Evolutionary conservation across 306 rosid species (phyloP).

Genomic region (Herpetospermum pedunculosum): DNA sequence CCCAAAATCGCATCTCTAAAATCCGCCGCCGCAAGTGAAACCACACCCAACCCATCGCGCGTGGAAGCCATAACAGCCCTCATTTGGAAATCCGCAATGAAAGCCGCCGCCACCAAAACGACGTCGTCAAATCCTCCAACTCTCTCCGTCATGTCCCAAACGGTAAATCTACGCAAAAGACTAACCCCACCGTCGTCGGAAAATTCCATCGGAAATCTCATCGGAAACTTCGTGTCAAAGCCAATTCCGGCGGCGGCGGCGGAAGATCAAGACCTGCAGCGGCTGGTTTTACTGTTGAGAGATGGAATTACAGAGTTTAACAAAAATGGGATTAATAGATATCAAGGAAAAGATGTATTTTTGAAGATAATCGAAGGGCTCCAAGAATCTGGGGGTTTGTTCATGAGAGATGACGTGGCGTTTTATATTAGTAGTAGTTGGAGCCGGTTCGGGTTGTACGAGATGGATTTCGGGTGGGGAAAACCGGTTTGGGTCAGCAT

Average conservation of each 20-base stretch:
- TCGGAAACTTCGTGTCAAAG: slow-evolving; percentile 13
- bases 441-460: slow-evolving; percentile 17
- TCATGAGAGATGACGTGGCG: background rate
- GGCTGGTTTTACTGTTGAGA: background rate
- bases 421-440: slow-evolving; percentile 4
- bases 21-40: slow-evolving; percentile 5
- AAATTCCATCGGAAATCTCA: slow-evolving; percentile 27
- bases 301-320: background rate
- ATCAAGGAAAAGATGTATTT: background rate
- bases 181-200: slow-evolving; percentile 11
- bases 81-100: slow-evolving; percentile 36
- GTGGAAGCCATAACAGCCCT: slow-evolving; percentile 28
- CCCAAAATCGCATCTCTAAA: slow-evolving; percentile 21
- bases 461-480: slow-evolving; percentile 23
- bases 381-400: background rate
- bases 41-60: slow-evolving; percentile 13
- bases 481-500: slow-evolving; percentile 22
- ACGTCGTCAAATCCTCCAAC: background rate
- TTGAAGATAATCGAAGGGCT: background rate
- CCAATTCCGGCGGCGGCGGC: background rate
- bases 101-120: slow-evolving; percentile 10
- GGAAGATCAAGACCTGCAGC: background rate
- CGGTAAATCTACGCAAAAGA: slow-evolving; percentile 23
- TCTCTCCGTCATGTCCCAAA: slow-evolving; percentile 20
- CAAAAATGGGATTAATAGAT: background rate